phyloP scores from a whole-genome alignment of 805 yeast genomes.

The Candida peoriensis region DNA sequence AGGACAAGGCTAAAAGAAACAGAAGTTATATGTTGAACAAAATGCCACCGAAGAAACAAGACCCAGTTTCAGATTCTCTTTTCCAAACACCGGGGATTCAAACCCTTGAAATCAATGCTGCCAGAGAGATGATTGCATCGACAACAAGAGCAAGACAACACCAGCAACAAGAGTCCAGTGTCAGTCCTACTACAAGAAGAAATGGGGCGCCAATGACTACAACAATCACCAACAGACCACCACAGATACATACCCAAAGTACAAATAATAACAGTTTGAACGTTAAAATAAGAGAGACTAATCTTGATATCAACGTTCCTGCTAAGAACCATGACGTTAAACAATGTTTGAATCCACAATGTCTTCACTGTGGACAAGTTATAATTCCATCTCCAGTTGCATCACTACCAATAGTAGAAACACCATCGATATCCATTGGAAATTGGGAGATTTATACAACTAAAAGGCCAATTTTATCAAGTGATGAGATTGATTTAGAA shows the following conservation, averaged over 20 bases:
- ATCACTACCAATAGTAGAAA: constrained; percentile 54
- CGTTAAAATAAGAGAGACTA: too few species aligned
- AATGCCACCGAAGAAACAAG: constrained; percentile 1
- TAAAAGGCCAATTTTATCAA: constrained; percentile 71
- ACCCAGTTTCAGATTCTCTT: too few species aligned
- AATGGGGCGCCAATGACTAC: not conserved
- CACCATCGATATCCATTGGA: constrained; percentile 63
- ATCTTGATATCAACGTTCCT: constrained; percentile 30
- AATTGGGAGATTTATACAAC: constrained; percentile 74
- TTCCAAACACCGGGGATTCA: constrained; percentile 42
- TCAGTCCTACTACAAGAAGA: constrained; percentile 20
- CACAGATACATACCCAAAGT: not conserved
- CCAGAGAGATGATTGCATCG: constrained; percentile 54
- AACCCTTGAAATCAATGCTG: constrained; percentile 52
- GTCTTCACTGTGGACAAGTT: constrained; percentile 64
- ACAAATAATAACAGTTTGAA: too few species aligned
- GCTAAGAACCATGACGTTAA: constrained; percentile 34
- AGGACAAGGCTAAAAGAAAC: too few species aligned
- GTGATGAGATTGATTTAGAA: constrained; percentile 67
- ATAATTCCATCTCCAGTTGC: constrained; percentile 77
- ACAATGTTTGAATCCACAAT: constrained; percentile 37
- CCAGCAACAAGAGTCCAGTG: too few species aligned
- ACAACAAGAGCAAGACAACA: constrained; percentile 31
- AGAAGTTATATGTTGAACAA: too few species aligned
- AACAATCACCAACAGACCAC: constrained; percentile 1